A percentile compares a stretch with the other conserved stretches of the same genome.
Conservation (phyloP, 208 protist species). For the Leishmania major region DNA sequence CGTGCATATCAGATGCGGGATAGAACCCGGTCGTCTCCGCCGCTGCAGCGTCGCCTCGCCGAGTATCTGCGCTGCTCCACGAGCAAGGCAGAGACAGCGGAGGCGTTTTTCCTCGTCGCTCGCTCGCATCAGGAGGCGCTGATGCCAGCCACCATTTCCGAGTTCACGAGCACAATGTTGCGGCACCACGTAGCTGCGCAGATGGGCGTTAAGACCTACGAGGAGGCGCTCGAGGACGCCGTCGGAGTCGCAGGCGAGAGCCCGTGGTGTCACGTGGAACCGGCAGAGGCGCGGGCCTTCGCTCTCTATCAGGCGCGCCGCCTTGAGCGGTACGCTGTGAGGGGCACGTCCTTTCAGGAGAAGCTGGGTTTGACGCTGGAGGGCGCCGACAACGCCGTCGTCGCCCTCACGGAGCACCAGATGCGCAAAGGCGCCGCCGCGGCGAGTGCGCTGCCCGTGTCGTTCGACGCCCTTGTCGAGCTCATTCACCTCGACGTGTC, state of each 20-base stretch:
- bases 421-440: constrained; percentile 33
- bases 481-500: constrained; percentile 76
- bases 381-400: constrained; percentile 65
- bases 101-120: constrained; percentile 54
- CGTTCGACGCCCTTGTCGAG: constrained; percentile 45
- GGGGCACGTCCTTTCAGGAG: constrained; percentile 53
- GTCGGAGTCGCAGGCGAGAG: constrained; percentile 34
- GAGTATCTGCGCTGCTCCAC: constrained; percentile 31
- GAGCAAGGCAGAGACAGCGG: constrained; percentile 41
- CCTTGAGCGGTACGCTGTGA: constrained; percentile 55
- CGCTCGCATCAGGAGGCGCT: constrained; percentile 22
- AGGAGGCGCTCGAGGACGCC: constrained; percentile 49
- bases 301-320: constrained; percentile 46
- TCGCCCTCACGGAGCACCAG: constrained; percentile 59
- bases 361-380: constrained; percentile 59
- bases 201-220: constrained; percentile 45
- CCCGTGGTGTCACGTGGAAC: constrained; percentile 46
- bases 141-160: constrained; percentile 29
- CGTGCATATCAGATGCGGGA: constrained; percentile 26
- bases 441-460: constrained; percentile 33
- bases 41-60: constrained; percentile 29
- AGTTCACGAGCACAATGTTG: constrained; percentile 44
- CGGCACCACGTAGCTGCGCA: constrained; percentile 43
- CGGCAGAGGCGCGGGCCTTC: constrained; percentile 54
- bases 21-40: constrained; percentile 2